Evolutionary conservation across 2,329 filamentous ascomycete species (phyloP), one percentile per base, ranked within the genome.

Genomic region (Setomelanomma holmii): DNA sequence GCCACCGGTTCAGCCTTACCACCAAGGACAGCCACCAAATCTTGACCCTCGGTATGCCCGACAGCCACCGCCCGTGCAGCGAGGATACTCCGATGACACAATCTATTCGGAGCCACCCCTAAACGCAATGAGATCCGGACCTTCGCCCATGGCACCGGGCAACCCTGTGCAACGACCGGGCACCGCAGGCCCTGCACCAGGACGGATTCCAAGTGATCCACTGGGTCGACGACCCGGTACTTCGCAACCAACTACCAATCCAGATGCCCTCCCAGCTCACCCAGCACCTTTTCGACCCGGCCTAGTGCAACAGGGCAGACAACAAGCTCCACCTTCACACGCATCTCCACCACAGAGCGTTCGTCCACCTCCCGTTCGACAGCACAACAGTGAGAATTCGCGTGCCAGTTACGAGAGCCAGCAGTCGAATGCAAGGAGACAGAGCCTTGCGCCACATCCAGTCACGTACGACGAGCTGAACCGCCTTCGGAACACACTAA

Each of bases 381-480:
- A 84, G 45, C 84, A 85, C 60, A 75, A 78, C 63, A 67, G 63
- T 12, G 65, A 74, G 71, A 46, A 77, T 73, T 46, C 76, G 67
- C 44, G 75, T 69, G 55, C 45, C 27, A 52, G 76, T 75, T 51
- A 67, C 65, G 22, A 67, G 22, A 63, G 56, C 40, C 60, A 65
- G 24, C 57, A 61, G 30, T 55, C 56, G 16, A 44, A 55, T n/a
- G 47, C 61, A 39, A 52, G 57, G 22, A 60, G 63, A 23, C 64
- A 57, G 22, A 60, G 53, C 23, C 66, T 63, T 40, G 62, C 58
- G 16, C 51, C 60, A 17, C 74, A 77, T 2, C 89, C 88, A 0
- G 88, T 98, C 4, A 96, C 93, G 0, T 78, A 84, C 2, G 85
- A 89, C 38, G 90, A 96, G 70, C 80, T 99, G 6, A 89, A 96